A percentile compares a stretch with the other conserved stretches of the same genome.
These are phyloP conservation scores for Balamuthia mandrillaris DNA, from an alignment of 208 protist genomes.

Conservation along the genomic window DNA sequence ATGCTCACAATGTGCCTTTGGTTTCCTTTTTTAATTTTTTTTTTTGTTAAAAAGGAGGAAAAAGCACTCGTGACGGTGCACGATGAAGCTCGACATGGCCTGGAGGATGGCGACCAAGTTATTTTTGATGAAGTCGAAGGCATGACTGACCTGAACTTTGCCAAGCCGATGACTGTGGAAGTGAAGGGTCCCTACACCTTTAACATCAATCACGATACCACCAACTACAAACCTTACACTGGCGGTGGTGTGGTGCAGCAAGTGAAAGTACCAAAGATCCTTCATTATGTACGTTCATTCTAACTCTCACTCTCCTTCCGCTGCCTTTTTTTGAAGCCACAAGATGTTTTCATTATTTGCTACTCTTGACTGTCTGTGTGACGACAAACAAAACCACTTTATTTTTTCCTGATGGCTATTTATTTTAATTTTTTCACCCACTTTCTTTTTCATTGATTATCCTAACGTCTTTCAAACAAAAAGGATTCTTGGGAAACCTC, in stretches of 20 bases:
- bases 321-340: no score
- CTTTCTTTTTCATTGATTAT: no score
- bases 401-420: no score
- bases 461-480: no score
- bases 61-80: not conserved
- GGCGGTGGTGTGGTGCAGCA: constrained; percentile 81
- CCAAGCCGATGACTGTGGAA: not conserved
- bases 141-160: constrained; percentile 51
- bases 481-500: no score
- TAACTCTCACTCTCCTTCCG: no score
- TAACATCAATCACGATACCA: constrained; percentile 48
- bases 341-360: no score
- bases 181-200: constrained; percentile 56
- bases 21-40: not conserved
- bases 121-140: constrained; percentile 67
- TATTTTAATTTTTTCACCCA: no score
- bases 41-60: not conserved
- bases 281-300: constrained; percentile 49
- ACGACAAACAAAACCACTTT: no score
- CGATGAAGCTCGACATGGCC: not conserved
- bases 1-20: not conserved
- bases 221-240: constrained; percentile 32
- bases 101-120: constrained; percentile 73
- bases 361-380: no score
- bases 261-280: constrained; percentile 74